These are phyloP conservation scores for Bremia lactucae DNA, from an alignment of 352 stramenopile species.

Conservation along the genomic window DNA sequence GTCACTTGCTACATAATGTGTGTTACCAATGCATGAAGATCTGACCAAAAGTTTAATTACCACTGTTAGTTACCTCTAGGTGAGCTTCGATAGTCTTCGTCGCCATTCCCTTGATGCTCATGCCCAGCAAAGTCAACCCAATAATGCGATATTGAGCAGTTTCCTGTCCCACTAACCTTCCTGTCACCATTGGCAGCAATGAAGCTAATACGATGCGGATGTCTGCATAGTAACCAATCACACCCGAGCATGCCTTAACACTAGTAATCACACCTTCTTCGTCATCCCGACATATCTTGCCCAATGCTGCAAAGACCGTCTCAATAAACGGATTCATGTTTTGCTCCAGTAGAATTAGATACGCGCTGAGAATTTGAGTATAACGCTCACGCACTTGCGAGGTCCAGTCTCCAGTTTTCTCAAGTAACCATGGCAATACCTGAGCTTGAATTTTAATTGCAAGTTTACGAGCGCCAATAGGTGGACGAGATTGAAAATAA, in stretches of 20 bases:
- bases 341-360: slow-evolving; percentile 54
- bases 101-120: slow-evolving; percentile 78
- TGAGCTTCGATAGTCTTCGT: slow-evolving; percentile 42
- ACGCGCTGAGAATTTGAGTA: slow-evolving; percentile 55
- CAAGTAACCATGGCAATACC: slow-evolving; percentile 44
- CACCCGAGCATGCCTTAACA: slow-evolving; percentile 47
- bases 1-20: slow-evolving; percentile 44
- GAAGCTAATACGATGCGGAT: slow-evolving; percentile 63
- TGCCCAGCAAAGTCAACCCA: slow-evolving; percentile 59
- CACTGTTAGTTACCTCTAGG: slow-evolving; percentile 32
- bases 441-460: slow-evolving; percentile 34
- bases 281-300: slow-evolving; percentile 68
- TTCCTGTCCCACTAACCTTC: slow-evolving; percentile 56
- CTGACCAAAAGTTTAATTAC: no score
- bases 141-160: slow-evolving; percentile 72
- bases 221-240: slow-evolving; percentile 66
- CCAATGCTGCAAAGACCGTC: slow-evolving; percentile 58
- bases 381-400: slow-evolving; percentile 65
- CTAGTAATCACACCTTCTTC: slow-evolving; percentile 49
- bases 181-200: slow-evolving; percentile 59
- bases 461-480: slow-evolving; percentile 34
- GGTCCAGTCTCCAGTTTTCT: slow-evolving; percentile 75
- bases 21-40: no score
- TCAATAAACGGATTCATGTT: slow-evolving; percentile 62
- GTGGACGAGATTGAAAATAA: slow-evolving; percentile 43